phyloP scores from a whole-genome alignment of 805 yeast genomes.

The Candida khao-thaluensis region DNA sequence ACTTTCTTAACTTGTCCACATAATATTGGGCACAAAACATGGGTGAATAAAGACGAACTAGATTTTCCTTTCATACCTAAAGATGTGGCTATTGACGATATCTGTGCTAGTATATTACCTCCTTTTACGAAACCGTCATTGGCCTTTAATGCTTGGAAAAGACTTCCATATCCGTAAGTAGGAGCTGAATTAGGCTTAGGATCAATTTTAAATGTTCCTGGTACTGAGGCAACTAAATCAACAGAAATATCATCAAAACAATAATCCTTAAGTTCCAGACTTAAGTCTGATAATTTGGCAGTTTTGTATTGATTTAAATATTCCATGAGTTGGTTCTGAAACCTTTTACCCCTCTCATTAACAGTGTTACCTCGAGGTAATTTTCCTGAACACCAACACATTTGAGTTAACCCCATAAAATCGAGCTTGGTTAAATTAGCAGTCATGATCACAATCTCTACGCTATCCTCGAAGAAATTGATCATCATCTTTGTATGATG shows the following conservation, averaged over 20 bases:
- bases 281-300: constrained; percentile 24
- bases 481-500: constrained; percentile 73
- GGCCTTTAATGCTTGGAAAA: constrained; percentile 40
- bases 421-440: constrained; percentile 58
- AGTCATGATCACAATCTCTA: constrained; percentile 57
- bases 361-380: constrained; percentile 16
- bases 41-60: constrained; percentile 45
- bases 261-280: constrained; percentile 26
- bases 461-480: constrained; percentile 49
- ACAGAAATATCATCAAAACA: constrained; percentile 51
- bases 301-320: constrained; percentile 48
- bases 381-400: constrained; percentile 62
- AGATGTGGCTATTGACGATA: constrained; percentile 51
- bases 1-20: constrained; percentile 21
- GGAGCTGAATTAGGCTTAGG: constrained; percentile 22
- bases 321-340: constrained; percentile 43
- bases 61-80: constrained; percentile 19
- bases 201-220: constrained; percentile 36
- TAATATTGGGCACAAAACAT: constrained; percentile 42
- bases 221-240: constrained; percentile 56
- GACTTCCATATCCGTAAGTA: constrained; percentile 48
- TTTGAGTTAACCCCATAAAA: constrained; percentile 58
- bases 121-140: constrained; percentile 26
- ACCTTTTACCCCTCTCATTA: constrained; percentile 22
- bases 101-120: constrained; percentile 43